Percentiles rank a stretch among this genome's conserved stretches.
Evolutionary conservation across 1,139 yeast species (phyloP).

Genomic region (Meyerozyma guilliermondii): DNA sequence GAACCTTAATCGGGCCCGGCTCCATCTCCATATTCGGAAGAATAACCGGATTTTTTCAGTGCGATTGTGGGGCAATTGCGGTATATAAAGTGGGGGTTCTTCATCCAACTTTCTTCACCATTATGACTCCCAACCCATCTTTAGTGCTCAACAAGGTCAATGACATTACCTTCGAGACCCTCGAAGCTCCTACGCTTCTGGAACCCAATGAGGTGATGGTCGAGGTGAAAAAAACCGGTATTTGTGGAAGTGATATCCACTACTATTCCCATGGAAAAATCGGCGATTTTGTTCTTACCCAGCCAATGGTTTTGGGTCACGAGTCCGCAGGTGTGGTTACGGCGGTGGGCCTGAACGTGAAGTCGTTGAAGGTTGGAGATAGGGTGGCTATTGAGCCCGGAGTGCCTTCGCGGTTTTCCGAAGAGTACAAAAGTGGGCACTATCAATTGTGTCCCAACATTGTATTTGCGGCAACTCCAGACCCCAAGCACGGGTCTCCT

Average conservation of each 20-base stretch:
- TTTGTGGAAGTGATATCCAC: constrained; percentile 87
- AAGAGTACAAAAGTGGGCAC: constrained; percentile 68
- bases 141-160: constrained; percentile 64
- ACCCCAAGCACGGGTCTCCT: constrained; percentile 30
- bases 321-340: constrained; percentile 71
- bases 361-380: constrained; percentile 64
- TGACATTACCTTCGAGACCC: constrained; percentile 59
- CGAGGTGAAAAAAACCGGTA: constrained; percentile 74
- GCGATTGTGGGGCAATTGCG: neutral
- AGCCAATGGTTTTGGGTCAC: constrained; percentile 73
- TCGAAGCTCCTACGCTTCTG: constrained; percentile 56
- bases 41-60: neutral
- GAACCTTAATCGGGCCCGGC: no score
- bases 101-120: neutral
- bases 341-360: constrained; percentile 61
- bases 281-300: constrained; percentile 61
- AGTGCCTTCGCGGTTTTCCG: constrained; percentile 70
- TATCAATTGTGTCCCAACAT: constrained; percentile 80
- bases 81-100: neutral
- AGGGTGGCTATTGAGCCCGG: constrained; percentile 71
- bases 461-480: constrained; percentile 86
- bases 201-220: constrained; percentile 71
- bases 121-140: constrained; percentile 47
- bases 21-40: neutral
- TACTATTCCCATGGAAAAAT: constrained; percentile 76